phyloP scores from a whole-genome alignment of 352 stramenopile species.

The Vaucheria bursata region DNA sequence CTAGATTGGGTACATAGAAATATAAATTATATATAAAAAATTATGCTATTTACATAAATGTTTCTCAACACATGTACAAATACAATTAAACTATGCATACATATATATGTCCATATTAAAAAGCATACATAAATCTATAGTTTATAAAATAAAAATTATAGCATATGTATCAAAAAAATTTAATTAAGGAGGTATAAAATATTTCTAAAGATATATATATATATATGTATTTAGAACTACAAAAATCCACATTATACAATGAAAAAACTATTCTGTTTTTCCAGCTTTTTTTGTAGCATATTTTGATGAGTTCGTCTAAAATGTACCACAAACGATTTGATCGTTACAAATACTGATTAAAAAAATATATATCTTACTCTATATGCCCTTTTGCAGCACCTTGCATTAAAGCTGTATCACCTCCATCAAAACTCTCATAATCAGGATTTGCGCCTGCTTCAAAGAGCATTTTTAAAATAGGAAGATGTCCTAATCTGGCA shows the following conservation, averaged over 20 bases:
- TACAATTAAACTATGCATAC: not conserved
- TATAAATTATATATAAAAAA: not conserved
- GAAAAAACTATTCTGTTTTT: too few relatives aligned
- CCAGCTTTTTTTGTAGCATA: too few relatives aligned
- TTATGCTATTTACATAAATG: not conserved
- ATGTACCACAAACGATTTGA: not conserved
- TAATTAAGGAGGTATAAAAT: not conserved
- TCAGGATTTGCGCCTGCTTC: not conserved
- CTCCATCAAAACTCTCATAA: not conserved
- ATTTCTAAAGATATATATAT: not conserved
- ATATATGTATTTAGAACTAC: not conserved
- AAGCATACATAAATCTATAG: not conserved
- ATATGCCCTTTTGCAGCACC: not conserved
- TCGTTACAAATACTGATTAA: not conserved
- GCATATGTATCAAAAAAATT: not conserved
- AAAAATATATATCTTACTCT: not conserved
- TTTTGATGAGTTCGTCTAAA: not conserved
- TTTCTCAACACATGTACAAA: not conserved
- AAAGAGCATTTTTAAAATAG: not conserved
- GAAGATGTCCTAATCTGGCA: not conserved
- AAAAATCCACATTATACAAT: not conserved
- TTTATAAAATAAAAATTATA: not conserved
- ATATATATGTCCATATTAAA: not conserved
- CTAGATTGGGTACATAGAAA: not conserved
- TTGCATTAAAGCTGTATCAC: not conserved